Conservation (phyloP, 176 grass and related monocot species). For the Coix lacrymajobi region DNA sequence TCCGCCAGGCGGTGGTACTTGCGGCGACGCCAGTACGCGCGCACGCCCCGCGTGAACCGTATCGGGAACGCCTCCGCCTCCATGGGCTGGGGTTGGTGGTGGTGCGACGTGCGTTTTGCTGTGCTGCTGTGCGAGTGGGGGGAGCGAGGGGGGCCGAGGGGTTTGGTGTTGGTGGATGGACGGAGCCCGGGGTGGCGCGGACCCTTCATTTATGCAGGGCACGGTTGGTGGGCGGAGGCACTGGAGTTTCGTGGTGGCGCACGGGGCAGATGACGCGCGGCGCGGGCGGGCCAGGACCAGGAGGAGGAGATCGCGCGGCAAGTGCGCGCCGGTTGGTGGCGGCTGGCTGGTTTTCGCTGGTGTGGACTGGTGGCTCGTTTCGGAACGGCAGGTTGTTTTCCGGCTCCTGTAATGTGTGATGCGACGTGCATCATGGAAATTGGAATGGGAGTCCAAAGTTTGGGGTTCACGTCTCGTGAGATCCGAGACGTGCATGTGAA, state of each 20-base stretch:
- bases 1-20: constrained; percentile 57
- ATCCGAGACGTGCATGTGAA: too few species aligned
- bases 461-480: too few species aligned
- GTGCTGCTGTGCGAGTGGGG: neutral
- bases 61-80: constrained; percentile 48
- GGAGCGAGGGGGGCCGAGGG: neutral
- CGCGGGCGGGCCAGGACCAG: too few species aligned
- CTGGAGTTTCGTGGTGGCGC: too few species aligned
- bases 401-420: neutral
- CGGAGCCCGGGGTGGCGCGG: neutral
- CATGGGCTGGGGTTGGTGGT: neutral
- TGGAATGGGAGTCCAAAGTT: neutral
- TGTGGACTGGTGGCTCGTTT: neutral
- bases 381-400: neutral
- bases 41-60: constrained; percentile 63
- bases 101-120: too few species aligned
- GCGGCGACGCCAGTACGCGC: constrained; percentile 51
- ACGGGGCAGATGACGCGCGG: too few species aligned
- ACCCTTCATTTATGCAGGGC: neutral
- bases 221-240: neutral
- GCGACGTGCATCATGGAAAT: too few species aligned
- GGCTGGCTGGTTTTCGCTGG: too few species aligned
- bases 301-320: neutral
- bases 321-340: neutral
- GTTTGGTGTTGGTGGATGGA: neutral